Evolutionary conservation across 2,329 filamentous ascomycete species (phyloP), one percentile per base, ranked within the genome.

Genomic region (Paraphaeosphaeria minitans): DNA sequence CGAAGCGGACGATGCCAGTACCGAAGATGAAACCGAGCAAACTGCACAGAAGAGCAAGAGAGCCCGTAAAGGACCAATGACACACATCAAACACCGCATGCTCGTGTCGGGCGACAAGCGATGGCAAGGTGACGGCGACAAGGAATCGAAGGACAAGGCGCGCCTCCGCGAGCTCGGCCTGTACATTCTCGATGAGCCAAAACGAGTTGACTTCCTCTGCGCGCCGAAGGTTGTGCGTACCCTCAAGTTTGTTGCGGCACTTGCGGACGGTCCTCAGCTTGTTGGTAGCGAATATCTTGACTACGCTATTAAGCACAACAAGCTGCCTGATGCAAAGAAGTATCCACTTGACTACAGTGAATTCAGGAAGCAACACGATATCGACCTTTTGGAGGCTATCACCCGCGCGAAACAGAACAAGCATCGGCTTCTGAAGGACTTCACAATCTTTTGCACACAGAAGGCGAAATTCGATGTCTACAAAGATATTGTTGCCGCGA

Each of bases 161-260:
- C 81, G 89, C 68, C 83, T 99, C 56, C 90, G 93, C 60, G 87
- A 90, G 47, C 80, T 98, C 37, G 95, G 95, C 8, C 91, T 99
- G 56, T 83, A 88, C 65, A 86, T 97, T 22, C 89, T 92, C 4
- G 84, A 89, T 66, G 91, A 97, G 70, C 87, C 87, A 27, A 85
- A 86, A 49, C 84, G 86, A 46, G 95, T 92, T 73, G 91, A 94
- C 68, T 91, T 96, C 73, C 85, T 99, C 12, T 93, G 92, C 35
- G 94, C 94, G 3, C 95, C 94, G 0, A 85, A 87, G 43, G 87
- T 98, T 61, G 86, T 97, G 35, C 89, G 95, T 39, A 99, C 95
- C 0, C 88, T 92, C 74, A 99, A 99, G 73, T 99, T 99, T 73
- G 88, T 98, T 51, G 90, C 89, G 61, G 92, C 93, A 13, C 80